A percentile compares a stretch with the other conserved stretches of the same genome.
Evolutionary conservation across 805 yeast species (phyloP).

Genomic region (Grigorovia jiainica): DNA sequence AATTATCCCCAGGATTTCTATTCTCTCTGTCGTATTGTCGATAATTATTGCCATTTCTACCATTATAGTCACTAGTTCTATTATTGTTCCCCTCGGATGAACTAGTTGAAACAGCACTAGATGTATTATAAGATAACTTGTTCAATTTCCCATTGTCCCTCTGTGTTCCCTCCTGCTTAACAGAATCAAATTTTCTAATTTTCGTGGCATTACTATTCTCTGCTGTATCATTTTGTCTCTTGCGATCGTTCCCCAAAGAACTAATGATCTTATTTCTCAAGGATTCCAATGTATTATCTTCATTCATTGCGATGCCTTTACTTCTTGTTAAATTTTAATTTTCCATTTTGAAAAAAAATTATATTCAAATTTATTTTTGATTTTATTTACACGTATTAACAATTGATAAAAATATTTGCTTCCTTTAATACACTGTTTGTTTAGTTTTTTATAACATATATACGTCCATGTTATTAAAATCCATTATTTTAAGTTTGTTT

Average conservation of each 20-base stretch:
- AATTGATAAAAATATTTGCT: too few species aligned
- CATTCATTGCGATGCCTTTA: not conserved
- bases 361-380: not conserved
- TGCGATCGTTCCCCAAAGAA: constrained; percentile 12
- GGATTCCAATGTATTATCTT: constrained; percentile 15
- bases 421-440: too few species aligned
- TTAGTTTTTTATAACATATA: too few species aligned
- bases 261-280: constrained; percentile 21
- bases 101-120: too few species aligned
- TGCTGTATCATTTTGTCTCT: not conserved
- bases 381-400: too few species aligned
- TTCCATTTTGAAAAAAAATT: not conserved
- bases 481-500: not conserved
- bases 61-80: not conserved
- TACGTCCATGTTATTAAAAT: not conserved
- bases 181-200: not conserved
- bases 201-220: not conserved
- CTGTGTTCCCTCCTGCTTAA: too few species aligned
- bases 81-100: not conserved
- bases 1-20: not conserved
- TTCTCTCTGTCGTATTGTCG: not conserved
- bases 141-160: too few species aligned
- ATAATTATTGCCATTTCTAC: too few species aligned
- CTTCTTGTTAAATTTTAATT: not conserved
- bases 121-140: too few species aligned